Evolutionary conservation across 495 filamentous ascomycete species (phyloP).

Genomic region (Penicillium longicatenatum): DNA sequence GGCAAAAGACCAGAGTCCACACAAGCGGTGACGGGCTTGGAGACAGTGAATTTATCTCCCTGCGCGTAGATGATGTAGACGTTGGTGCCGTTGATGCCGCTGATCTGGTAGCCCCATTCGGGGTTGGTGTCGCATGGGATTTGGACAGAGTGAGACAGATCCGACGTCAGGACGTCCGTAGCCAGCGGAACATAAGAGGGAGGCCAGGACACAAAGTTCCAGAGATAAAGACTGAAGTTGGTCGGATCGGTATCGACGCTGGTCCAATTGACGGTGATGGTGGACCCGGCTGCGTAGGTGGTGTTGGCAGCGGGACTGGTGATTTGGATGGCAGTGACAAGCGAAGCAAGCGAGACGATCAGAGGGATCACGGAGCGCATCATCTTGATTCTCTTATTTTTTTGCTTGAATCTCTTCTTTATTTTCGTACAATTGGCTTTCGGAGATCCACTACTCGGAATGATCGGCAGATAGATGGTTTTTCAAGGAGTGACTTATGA

Average conservation of each 20-base stretch:
- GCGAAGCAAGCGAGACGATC: slow-evolving; percentile 3
- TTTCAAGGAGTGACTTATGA: not conserved
- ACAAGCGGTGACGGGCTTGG: not conserved
- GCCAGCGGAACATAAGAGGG: slow-evolving; percentile 43
- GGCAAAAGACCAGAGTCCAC: slow-evolving; percentile 4
- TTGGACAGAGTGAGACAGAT: slow-evolving; percentile 29
- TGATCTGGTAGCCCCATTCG: slow-evolving; percentile 49
- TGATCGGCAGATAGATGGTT: no score
- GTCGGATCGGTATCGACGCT: slow-evolving; percentile 50
- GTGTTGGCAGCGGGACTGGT: slow-evolving; percentile 24
- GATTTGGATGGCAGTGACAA: slow-evolving; percentile 26
- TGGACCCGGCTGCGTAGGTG: slow-evolving; percentile 40
- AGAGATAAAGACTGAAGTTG: slow-evolving; percentile 45
- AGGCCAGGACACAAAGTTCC: slow-evolving; percentile 54
- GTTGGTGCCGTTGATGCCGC: slow-evolving; percentile 53
- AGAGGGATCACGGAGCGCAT: not conserved
- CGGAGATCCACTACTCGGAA: not conserved
- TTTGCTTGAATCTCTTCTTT: not conserved
- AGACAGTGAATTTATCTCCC: slow-evolving; percentile 42
- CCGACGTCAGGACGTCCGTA: slow-evolving; percentile 32
- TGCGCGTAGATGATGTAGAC: slow-evolving; percentile 52
- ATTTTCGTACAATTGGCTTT: not conserved
- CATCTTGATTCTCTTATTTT: not conserved
- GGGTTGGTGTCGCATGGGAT: slow-evolving; percentile 44
- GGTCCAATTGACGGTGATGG: slow-evolving; percentile 38